Conservation (phyloP, 2,329 filamentous ascomycete species). For the Periconia sp. region DNA sequence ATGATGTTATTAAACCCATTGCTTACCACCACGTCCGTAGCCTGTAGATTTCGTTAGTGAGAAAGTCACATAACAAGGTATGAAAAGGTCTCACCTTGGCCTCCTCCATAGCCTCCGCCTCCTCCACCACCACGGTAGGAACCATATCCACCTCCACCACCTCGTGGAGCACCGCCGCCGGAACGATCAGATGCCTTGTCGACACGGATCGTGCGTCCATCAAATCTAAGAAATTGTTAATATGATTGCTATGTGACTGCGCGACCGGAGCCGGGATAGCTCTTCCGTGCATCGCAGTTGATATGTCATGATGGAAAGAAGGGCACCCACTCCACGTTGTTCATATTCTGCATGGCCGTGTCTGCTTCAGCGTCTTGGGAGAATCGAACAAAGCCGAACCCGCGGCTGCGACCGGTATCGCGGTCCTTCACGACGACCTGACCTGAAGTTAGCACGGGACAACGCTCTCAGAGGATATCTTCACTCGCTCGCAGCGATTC, state of each 20-base stretch:
- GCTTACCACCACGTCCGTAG: constrained; percentile 27
- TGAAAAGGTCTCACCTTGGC: constrained; percentile 2
- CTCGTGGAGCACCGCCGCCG: constrained; percentile 55
- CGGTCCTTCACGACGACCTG: constrained; percentile 98
- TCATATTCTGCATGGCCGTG: constrained; percentile 78
- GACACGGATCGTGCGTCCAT: constrained; percentile 91
- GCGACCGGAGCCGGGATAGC: no score
- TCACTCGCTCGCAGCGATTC: no score
- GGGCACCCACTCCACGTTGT: constrained; percentile 82
- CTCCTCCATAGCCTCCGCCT: constrained; percentile 32
- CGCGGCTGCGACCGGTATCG: constrained; percentile 93
- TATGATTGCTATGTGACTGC: neutral
- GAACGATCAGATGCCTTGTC: constrained; percentile 89
- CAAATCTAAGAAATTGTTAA: constrained; percentile 68
- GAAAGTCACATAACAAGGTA: neutral
- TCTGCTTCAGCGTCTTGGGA: constrained; percentile 76
- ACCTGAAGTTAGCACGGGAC: constrained; percentile 27
- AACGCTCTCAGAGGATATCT: no score
- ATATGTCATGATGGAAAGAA: neutral
- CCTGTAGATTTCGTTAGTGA: constrained; percentile 11
- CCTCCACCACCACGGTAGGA: constrained; percentile 23
- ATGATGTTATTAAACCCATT: neutral
- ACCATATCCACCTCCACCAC: constrained; percentile 41
- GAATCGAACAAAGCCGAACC: constrained; percentile 96
- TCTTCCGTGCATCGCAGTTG: no score